phyloP scores from a whole-genome alignment of 768 basidiomycete genomes.

The Trametes cubensis region DNA sequence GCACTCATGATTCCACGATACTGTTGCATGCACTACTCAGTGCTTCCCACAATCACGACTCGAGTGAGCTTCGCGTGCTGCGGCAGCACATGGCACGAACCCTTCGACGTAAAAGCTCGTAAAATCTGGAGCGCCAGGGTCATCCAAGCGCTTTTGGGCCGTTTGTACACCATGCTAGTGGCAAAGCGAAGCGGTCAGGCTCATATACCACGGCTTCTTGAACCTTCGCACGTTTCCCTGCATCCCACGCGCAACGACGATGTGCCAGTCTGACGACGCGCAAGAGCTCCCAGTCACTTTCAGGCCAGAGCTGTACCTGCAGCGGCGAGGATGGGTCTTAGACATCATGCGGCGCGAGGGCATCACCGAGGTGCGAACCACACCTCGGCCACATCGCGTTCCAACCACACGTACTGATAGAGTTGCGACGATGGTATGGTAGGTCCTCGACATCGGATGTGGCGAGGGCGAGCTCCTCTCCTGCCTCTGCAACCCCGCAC shows the following conservation, averaged over 20 bases:
- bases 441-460: slow-evolving; percentile 86
- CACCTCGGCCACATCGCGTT: not conserved
- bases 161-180: not conserved
- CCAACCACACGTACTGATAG: not conserved
- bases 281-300: slow-evolving; percentile 34
- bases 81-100: no score
- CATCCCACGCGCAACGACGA: not conserved
- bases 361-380: slow-evolving; percentile 25
- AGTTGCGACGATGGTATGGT: not conserved
- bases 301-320: slow-evolving; percentile 30
- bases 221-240: not conserved
- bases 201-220: no score
- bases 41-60: not conserved
- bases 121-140: not conserved
- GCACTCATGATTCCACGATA: slow-evolving; percentile 22
- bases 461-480: slow-evolving; percentile 77
- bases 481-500: slow-evolving; percentile 73
- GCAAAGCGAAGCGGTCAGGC: no score
- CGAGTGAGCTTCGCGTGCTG: not conserved
- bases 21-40: slow-evolving; percentile 3
- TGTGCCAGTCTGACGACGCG: slow-evolving; percentile 8
- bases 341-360: slow-evolving; percentile 31
- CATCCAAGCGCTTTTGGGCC: slow-evolving; percentile 4
- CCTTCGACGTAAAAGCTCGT: no score
- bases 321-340: slow-evolving; percentile 35